Percentiles rank a stretch among this genome's conserved stretches.
Conservation (phyloP, 1,139 yeast genomes). For the Protomyces lactucae-debilis region DNA sequence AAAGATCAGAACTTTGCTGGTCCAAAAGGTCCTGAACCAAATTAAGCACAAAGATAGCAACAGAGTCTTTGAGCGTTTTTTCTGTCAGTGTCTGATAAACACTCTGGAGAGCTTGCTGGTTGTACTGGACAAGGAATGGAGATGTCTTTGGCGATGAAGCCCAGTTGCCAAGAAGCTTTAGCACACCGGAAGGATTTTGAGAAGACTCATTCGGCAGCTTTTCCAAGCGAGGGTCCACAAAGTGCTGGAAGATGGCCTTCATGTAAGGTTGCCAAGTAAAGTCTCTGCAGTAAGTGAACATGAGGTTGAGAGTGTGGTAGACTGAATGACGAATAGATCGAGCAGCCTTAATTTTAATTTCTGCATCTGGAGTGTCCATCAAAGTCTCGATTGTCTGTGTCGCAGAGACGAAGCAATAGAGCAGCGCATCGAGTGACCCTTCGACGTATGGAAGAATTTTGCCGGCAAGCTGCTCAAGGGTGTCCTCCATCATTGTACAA, state of each 20-base stretch:
- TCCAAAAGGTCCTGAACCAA: conserved; percentile 11
- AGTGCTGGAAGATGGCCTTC: conserved; percentile 48
- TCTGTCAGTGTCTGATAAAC: conserved; percentile 48
- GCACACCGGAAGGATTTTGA: conserved; percentile 74
- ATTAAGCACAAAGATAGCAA: conserved; percentile 27
- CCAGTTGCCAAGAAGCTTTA: conserved; percentile 65
- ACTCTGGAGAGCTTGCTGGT: conserved; percentile 52
- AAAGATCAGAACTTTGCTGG: conserved; percentile 4
- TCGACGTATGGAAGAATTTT: conserved; percentile 51
- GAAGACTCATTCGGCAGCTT: conserved; percentile 70
- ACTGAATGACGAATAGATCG: conserved; percentile 38
- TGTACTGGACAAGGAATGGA: conserved; percentile 50
- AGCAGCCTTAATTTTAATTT: conserved; percentile 33
- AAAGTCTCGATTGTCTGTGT: conserved; percentile 34
- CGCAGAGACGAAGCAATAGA: conserved; percentile 55
- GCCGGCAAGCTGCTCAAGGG: conserved; percentile 60
- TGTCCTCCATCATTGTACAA: conserved; percentile 60
- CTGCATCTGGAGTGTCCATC: conserved; percentile 22
- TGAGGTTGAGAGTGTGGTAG: conserved; percentile 38
- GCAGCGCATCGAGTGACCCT: conserved; percentile 55
- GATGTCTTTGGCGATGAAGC: conserved; percentile 50
- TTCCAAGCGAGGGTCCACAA: conserved; percentile 62
- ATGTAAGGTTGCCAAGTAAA: conserved; percentile 57
- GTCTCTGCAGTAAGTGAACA: conserved; percentile 35
- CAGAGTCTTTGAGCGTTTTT: conserved; percentile 25